Evolutionary conservation across 345 rosid species (phyloP).

Genomic region (Bretschneidera sinensis): DNA sequence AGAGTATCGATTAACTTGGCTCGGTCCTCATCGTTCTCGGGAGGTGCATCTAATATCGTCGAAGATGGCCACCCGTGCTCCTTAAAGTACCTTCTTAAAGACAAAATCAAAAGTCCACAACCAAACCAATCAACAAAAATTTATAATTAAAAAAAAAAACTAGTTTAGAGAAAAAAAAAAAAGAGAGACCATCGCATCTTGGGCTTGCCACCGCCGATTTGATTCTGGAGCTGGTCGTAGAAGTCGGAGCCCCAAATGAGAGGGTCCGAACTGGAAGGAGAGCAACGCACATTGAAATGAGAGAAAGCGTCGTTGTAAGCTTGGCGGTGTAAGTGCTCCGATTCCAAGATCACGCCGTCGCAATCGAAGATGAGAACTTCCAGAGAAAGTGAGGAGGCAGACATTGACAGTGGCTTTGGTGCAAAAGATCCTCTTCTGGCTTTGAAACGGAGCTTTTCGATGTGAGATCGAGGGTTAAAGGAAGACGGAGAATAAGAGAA

Average conservation of each 20-base stretch:
- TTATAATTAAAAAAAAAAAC: background rate
- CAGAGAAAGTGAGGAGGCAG: conserved; percentile 49
- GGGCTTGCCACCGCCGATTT: conserved; percentile 89
- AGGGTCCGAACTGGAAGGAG: conserved; percentile 41
- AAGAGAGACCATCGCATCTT: conserved; percentile 77
- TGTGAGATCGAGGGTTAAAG: conserved; percentile 10
- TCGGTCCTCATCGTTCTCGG: conserved; percentile 59
- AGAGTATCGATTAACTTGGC: conserved; percentile 72
- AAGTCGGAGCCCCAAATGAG: conserved; percentile 70
- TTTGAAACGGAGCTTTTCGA: conserved; percentile 23
- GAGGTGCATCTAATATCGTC: conserved; percentile 45
- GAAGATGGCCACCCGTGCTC: conserved; percentile 96
- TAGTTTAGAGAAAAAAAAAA: background rate
- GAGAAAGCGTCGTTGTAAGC: conserved; percentile 94
- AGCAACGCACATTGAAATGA: conserved; percentile 69
- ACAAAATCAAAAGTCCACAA: conserved; percentile 1
- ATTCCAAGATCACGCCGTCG: conserved; percentile 89
- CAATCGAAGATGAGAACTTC: conserved; percentile 87
- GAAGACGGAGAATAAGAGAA: conserved; percentile 22
- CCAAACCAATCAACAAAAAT: background rate
- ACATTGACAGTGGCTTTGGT: conserved; percentile 12
- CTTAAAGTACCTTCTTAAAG: conserved; percentile 65
- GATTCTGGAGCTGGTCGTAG: conserved; percentile 84
- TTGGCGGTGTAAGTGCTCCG: conserved; percentile 88
- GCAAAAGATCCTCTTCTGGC: conserved; percentile 10